These are phyloP conservation scores for Aleurites moluccanus DNA, from an alignment of 441 rosid species.

Conservation along the genomic window DNA sequence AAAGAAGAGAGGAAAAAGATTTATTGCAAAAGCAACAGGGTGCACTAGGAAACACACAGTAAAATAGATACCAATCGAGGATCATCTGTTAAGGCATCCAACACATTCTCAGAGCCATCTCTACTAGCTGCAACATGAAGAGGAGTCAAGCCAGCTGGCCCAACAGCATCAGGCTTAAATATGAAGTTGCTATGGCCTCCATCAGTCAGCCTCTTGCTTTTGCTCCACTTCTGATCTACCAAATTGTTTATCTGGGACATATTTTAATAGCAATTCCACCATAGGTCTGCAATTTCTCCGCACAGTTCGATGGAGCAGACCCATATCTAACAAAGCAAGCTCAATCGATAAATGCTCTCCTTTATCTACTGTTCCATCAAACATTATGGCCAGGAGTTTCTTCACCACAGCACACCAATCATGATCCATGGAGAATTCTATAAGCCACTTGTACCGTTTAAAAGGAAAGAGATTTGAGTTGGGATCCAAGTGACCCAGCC, in stretches of 20 bases:
- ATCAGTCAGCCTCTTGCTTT: slow-evolving; percentile 19
- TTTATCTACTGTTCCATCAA: slow-evolving; percentile 51
- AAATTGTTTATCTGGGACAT: slow-evolving; percentile 36
- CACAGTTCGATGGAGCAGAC: slow-evolving; percentile 79
- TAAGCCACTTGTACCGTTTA: slow-evolving; percentile 66
- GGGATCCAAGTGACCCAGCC: slow-evolving; percentile 50
- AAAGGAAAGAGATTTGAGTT: slow-evolving; percentile 54
- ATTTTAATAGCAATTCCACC: slow-evolving; percentile 67
- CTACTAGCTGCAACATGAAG: slow-evolving; percentile 82
- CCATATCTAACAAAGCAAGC: slow-evolving; percentile 52
- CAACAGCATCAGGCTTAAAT: slow-evolving; percentile 67
- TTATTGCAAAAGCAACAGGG: background rate
- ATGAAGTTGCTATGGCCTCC: slow-evolving; percentile 31
- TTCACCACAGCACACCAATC: slow-evolving; percentile 84
- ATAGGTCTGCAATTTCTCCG: slow-evolving; percentile 64
- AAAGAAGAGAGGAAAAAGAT: background rate
- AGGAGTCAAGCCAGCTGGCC: slow-evolving; percentile 88
- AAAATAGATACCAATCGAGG: slow-evolving; percentile 53
- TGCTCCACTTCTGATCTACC: slow-evolving; percentile 28
- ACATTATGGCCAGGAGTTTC: slow-evolving; percentile 55
- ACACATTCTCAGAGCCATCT: slow-evolving; percentile 66
- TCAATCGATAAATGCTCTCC: slow-evolving; percentile 46
- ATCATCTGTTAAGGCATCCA: slow-evolving; percentile 72
- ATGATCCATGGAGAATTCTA: slow-evolving; percentile 79
- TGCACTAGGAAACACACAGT: background rate